A percentile compares a stretch with the other conserved stretches of the same genome.
Conservation (phyloP, 2,329 filamentous ascomycete species). For the Lomentospora prolificans region DNA sequence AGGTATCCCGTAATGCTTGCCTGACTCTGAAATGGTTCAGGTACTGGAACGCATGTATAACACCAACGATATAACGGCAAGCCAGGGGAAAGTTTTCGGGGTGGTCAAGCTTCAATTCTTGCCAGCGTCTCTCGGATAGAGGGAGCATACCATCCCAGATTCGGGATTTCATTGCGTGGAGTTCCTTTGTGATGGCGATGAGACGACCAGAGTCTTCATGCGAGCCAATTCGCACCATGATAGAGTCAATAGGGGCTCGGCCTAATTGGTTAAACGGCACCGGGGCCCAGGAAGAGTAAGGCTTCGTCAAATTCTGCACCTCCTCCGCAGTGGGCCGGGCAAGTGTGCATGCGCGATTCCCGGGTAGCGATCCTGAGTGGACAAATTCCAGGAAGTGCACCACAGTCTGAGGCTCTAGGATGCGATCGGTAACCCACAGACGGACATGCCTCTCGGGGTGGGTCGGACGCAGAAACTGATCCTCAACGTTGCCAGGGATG, state of each 20-base stretch:
- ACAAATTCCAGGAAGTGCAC: constrained; percentile 14
- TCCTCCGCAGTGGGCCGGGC: neutral
- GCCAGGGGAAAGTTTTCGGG: constrained; percentile 15
- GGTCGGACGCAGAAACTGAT: neutral
- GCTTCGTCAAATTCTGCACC: neutral
- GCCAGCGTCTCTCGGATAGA: constrained; percentile 18
- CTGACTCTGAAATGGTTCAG: constrained; percentile 15
- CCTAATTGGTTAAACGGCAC: constrained; percentile 12
- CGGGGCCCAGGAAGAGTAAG: constrained; percentile 16
- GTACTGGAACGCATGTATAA: constrained; percentile 19
- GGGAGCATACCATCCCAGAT: constrained; percentile 20
- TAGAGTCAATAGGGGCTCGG: constrained; percentile 8
- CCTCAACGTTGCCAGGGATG: neutral
- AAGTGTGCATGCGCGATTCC: neutral
- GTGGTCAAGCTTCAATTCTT: constrained; percentile 15
- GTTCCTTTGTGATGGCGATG: constrained; percentile 16
- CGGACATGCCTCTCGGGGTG: neutral
- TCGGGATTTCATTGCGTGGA: constrained; percentile 20
- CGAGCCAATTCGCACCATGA: constrained; percentile 15
- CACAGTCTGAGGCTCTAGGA: constrained; percentile 16
- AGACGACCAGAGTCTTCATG: constrained; percentile 13
- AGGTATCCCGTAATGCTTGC: constrained; percentile 15
- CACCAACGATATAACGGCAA: constrained; percentile 15
- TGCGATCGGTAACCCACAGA: constrained; percentile 16
- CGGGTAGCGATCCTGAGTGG: neutral